Evolutionary conservation across 2,329 filamentous ascomycete genomes (phyloP), one percentile per base, ranked within the genome.

Genomic region (Talaromyces verruculosus): DNA sequence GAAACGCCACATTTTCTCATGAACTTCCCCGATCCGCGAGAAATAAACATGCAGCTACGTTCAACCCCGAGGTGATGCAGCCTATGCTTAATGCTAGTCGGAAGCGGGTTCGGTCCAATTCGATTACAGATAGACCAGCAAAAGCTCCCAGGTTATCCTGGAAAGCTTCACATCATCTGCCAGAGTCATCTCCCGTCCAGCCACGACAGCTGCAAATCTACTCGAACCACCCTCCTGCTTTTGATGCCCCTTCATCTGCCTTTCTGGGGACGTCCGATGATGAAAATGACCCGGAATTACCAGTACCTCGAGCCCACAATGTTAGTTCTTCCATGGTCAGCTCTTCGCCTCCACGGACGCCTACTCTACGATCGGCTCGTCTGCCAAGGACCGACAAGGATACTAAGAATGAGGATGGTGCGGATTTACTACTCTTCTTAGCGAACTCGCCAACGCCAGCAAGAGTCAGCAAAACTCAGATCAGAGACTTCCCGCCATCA

Each of bases 381-480:
- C 80, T 83, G 80, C 66, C 83, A 75, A 76, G 84, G 80, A 71
- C 70, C 69, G 84, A 84, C 65, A 83, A 81, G 70, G 77, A 82
- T 61, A 82, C 80, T 57, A 84, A 85, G 28, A 89, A 89, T 67
- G 89, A 95, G 73, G 91, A 97, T 73, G 93, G 92, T 35, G 91
- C 90, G 17, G 91, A 92, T 76, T 80, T 94, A 43, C 82, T 95
- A 28, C 83, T 94, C 45, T 97, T 94, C 77, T 87, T 98, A 17
- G 93, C 93, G 59, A 92, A 92, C 61, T 98, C 94, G 6, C 95
- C 95, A 0, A 96, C 93, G 0, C 92, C 93, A 0, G 92, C 91
- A 57, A 88, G 89, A 63, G 82, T 84, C 28, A 78, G 78, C 30
- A 85, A 80, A 69, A 67, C 73, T 35, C 78, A 81, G 13, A 78